Evolutionary conservation across 176 grass and related monocot genomes (phyloP).

Genomic region (Pontederia crassipes): DNA sequence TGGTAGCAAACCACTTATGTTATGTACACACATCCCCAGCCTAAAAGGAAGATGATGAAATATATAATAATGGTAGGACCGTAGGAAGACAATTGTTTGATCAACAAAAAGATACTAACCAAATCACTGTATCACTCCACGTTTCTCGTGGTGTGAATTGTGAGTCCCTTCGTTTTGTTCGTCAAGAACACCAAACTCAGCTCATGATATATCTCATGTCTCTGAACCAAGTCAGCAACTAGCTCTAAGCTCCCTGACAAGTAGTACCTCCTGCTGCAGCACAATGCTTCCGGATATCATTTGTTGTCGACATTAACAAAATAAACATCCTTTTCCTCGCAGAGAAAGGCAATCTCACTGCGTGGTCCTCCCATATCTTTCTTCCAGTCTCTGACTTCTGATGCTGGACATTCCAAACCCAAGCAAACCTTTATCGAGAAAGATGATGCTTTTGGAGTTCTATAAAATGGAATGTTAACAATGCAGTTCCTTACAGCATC

Average conservation of each 20-base stretch:
- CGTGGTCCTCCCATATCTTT: conserved; percentile 36
- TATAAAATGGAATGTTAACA: conserved; percentile 47
- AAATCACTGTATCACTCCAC: too few species aligned
- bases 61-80: too few species aligned
- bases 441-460: conserved; percentile 42
- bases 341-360: conserved; percentile 39
- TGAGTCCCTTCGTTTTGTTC: too few species aligned
- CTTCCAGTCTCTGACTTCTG: conserved; percentile 16
- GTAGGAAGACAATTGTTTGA: too few species aligned
- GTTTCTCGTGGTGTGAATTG: too few species aligned
- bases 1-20: too few species aligned
- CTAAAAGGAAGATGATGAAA: too few species aligned
- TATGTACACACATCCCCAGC: too few species aligned
- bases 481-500: conserved; percentile 37
- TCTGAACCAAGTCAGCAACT: too few species aligned
- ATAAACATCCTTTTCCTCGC: conserved; percentile 47
- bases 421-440: conserved; percentile 60
- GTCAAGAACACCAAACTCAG: too few species aligned
- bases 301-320: conserved; percentile 34
- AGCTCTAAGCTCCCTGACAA: neutral
- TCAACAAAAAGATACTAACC: too few species aligned
- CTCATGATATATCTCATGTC: too few species aligned
- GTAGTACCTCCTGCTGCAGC: neutral
- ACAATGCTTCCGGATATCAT: conserved; percentile 6
- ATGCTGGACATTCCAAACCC: conserved; percentile 49